Evolutionary conservation across 129 eudicot genomes (phyloP).

Genomic region (Lactuca sativa): DNA sequence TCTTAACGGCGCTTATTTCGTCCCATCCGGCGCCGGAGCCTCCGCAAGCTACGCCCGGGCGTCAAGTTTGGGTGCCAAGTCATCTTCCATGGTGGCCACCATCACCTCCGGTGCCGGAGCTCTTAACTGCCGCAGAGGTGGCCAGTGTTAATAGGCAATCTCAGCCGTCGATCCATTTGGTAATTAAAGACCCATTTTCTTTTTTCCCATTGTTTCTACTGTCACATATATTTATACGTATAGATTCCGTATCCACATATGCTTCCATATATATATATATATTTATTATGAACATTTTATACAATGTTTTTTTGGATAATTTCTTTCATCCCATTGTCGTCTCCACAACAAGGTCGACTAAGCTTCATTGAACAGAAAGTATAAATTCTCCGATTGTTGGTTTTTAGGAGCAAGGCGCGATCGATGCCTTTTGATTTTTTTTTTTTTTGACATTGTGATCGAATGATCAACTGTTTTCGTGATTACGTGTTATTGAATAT

Average conservation of each 20-base stretch:
- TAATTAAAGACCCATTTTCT: slow-evolving; percentile 20
- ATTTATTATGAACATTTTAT: slow-evolving; percentile 48
- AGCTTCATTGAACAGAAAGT: slow-evolving; percentile 23
- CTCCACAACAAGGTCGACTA: slow-evolving; percentile 49
- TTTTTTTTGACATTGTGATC: background rate
- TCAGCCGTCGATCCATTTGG: background rate
- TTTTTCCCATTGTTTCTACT: background rate
- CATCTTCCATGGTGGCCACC: slow-evolving; percentile 68
- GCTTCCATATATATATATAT: slow-evolving; percentile 33
- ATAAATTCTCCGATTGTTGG: background rate
- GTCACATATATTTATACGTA: background rate
- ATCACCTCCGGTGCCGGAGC: slow-evolving; percentile 74
- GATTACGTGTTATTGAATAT: slow-evolving; percentile 15
- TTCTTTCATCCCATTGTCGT: slow-evolving; percentile 9
- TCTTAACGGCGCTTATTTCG: slow-evolving; percentile 81
- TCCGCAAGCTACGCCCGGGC: slow-evolving; percentile 79
- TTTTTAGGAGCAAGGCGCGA: slow-evolving; percentile 31
- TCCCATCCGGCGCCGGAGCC: slow-evolving; percentile 79
- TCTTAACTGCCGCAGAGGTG: slow-evolving; percentile 66
- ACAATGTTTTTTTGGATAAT: slow-evolving; percentile 33
- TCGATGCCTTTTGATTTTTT: slow-evolving; percentile 42
- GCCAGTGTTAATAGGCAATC: slow-evolving; percentile 51
- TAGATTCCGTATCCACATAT: slow-evolving; percentile 30
- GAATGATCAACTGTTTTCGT: background rate
- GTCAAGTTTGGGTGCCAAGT: slow-evolving; percentile 81